Percentiles rank a stretch among this genome's conserved stretches.
Evolutionary conservation across 2,329 filamentous ascomycete species (phyloP).

Genomic region (Colletotrichum musae): DNA sequence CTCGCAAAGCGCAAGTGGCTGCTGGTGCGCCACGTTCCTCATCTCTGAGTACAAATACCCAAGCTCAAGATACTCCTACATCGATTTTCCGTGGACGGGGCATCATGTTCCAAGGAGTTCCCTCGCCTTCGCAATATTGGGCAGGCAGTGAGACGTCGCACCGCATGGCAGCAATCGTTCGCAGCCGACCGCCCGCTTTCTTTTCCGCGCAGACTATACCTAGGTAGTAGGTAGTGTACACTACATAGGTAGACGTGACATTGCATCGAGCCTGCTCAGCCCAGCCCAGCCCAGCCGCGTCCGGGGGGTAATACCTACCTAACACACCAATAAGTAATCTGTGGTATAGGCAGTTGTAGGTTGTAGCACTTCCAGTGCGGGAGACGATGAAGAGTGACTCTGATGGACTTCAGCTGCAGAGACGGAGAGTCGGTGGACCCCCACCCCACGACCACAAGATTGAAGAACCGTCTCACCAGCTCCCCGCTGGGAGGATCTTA

Average conservation of each 20-base stretch:
- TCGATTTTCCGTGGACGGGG: constrained; percentile 9
- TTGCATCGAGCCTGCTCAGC: constrained; percentile 23
- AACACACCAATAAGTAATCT: no score
- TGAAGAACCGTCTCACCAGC: constrained; percentile 20
- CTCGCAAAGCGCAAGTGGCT: constrained; percentile 5
- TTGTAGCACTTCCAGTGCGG: constrained; percentile 3
- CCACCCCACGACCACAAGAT: constrained; percentile 14
- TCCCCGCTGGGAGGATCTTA: constrained; percentile 8
- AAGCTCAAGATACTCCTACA: not conserved
- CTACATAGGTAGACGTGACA: not conserved
- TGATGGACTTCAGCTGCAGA: constrained; percentile 24
- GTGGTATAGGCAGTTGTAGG: not conserved
- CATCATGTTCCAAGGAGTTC: constrained; percentile 8
- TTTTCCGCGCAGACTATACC: constrained; percentile 14
- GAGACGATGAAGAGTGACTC: constrained; percentile 4
- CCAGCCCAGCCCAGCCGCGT: not conserved
- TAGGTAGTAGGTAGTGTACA: no score
- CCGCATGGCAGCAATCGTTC: constrained; percentile 22
- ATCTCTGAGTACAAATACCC: no score
- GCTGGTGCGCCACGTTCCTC: not conserved
- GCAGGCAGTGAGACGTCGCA: constrained; percentile 25
- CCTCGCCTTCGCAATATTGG: constrained; percentile 2
- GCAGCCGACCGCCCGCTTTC: constrained; percentile 31
- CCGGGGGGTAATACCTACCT: no score
- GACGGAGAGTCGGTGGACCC: constrained; percentile 25